Evolutionary conservation across 768 basidiomycete species (phyloP), one percentile per base, ranked within the genome.

Genomic region (Leucocoprinus leucothites): DNA sequence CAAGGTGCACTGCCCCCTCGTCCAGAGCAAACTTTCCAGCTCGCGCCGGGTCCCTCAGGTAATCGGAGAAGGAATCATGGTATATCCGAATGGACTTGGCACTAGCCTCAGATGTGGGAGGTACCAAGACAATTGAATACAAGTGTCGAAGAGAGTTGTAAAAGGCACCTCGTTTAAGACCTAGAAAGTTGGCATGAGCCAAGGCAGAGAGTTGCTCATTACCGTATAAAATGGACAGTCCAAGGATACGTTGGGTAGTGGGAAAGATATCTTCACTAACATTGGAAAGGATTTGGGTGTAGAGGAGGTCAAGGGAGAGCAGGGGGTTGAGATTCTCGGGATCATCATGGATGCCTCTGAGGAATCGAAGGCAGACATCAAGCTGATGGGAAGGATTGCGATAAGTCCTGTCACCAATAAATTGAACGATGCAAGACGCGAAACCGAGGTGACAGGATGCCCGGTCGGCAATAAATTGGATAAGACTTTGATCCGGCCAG

Each of bases 371-470:
- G 25, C 45, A 46, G 11, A 26, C 5, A 2, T 26, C 24, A 16
- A 46, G 45, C n/a, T n/a, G 45, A 4, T n/a, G 2, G 16, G 45
- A 7, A 8, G 45, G 45, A 26, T 46, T 26, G 16, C 3, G 9
- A n/a, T 46, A 46, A 1, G 22, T 13, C 1, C 16, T 4, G 22
- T 53, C 51, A 14, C 41, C 51, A 9, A 53, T 26, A 26, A 42
- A 53, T 14, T 28, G 9, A 34, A 53, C 11, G 11, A 53, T 28
- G n/a, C n/a, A 41, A 4, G 51, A 9, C 6, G 40, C 51, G 41
- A 24, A 44, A 25, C 40, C 31, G 19, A 43, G 43, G 25, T 53
- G 51, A 19, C 51, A 38, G 16, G 41, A 53, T 21, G 51, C 51
- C 2, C 25, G 9, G 2, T n/a, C 21, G 1, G 43, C 51, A 16